Evolutionary conservation across 345 rosid genomes (phyloP).

Genomic region (Salix udensis): DNA sequence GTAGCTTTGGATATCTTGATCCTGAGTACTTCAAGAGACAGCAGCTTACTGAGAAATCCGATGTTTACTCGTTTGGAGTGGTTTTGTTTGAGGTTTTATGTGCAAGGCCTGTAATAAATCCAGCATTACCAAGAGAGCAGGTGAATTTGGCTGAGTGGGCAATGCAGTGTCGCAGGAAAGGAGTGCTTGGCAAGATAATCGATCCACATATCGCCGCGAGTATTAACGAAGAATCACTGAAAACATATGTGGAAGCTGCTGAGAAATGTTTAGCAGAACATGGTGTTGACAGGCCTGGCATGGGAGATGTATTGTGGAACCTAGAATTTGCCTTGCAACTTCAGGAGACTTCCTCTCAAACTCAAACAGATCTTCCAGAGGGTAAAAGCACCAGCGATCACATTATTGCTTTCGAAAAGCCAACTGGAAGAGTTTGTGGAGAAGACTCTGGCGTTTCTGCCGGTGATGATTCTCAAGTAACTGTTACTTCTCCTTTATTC

Average conservation of each 20-base stretch:
- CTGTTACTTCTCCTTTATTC: constrained; percentile 23
- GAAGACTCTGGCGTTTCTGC: neutral
- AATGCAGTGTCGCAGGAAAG: constrained; percentile 61
- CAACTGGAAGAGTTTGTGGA: neutral
- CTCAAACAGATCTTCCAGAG: constrained; percentile 29
- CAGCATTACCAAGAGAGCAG: constrained; percentile 59
- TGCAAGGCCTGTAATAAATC: constrained; percentile 69
- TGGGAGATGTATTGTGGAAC: constrained; percentile 87
- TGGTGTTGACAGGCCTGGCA: constrained; percentile 78
- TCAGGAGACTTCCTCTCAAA: constrained; percentile 51
- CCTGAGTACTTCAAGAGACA: constrained; percentile 83
- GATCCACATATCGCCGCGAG: constrained; percentile 53
- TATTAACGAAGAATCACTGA: constrained; percentile 48
- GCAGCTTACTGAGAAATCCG: constrained; percentile 79
- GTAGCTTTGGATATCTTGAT: constrained; percentile 84
- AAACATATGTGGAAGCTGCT: constrained; percentile 66
- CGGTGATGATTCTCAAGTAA: constrained; percentile 24
- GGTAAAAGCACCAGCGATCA: constrained; percentile 30
- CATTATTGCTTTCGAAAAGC: constrained; percentile 17
- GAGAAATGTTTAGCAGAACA: constrained; percentile 81
- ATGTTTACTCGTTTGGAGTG: constrained; percentile 86
- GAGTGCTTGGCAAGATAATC: constrained; percentile 53
- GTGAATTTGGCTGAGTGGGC: constrained; percentile 83
- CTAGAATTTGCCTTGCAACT: constrained; percentile 81
- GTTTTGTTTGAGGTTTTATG: constrained; percentile 75